phyloP scores from a whole-genome alignment of 2,329 filamentous ascomycete species.

The Magnaporthiopsis rhizophila region DNA sequence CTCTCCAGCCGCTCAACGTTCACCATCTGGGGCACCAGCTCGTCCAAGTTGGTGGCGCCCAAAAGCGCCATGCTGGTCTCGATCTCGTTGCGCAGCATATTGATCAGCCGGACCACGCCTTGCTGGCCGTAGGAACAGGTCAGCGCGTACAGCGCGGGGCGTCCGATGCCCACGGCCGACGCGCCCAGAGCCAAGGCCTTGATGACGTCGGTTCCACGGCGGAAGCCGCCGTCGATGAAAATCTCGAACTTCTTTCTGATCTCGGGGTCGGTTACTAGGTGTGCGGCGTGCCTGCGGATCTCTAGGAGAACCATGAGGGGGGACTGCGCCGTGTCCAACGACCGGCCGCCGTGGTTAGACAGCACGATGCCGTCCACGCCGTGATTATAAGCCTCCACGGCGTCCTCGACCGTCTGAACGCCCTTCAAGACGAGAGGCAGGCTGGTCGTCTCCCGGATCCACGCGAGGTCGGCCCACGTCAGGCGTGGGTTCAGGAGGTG shows the following conservation, averaged over 20 bases:
- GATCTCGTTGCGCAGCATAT: slow-evolving; percentile 11
- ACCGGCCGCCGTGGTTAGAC: slow-evolving; percentile 49
- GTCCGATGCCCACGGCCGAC: slow-evolving; percentile 12
- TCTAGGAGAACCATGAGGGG: slow-evolving; percentile 42
- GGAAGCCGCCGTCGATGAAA: slow-evolving; percentile 46
- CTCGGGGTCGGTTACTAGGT: slow-evolving; percentile 41
- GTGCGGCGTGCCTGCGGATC: slow-evolving; percentile 15
- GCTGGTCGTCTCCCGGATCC: slow-evolving; percentile 44
- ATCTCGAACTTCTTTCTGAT: slow-evolving; percentile 44
- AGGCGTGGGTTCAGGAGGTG: slow-evolving; percentile 37
- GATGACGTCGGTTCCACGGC: slow-evolving; percentile 39
- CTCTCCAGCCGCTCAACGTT: slow-evolving; percentile 3
- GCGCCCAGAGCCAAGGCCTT: slow-evolving; percentile 13
- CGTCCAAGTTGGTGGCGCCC: slow-evolving; percentile 8
- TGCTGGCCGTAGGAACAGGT: slow-evolving; percentile 5
- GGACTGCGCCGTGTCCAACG: slow-evolving; percentile 30
- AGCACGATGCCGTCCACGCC: slow-evolving; percentile 53
- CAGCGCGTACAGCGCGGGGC: slow-evolving; percentile 12
- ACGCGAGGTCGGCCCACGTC: slow-evolving; percentile 49
- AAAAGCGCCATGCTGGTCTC: slow-evolving; percentile 12
- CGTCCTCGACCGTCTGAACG: slow-evolving; percentile 48
- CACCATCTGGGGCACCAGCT: slow-evolving; percentile 11
- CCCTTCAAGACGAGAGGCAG: slow-evolving; percentile 51
- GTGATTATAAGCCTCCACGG: slow-evolving; percentile 40
- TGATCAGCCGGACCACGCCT: slow-evolving; percentile 10